Evolutionary conservation across 441 rosid species (phyloP).

Genomic region (Eutrema salsugineum): DNA sequence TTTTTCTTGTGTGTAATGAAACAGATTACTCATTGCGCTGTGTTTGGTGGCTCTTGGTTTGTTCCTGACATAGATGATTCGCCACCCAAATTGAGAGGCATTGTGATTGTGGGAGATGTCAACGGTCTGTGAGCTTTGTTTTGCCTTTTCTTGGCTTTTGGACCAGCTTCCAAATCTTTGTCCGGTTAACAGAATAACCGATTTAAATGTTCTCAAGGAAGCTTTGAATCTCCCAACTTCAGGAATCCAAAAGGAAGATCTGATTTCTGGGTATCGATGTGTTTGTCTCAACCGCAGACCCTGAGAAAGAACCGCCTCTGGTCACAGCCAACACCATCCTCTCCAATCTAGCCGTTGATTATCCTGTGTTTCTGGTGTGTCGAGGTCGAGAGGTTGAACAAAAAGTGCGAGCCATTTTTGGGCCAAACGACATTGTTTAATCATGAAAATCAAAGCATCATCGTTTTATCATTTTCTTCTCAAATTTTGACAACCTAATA

Average conservation of each 20-base stretch:
- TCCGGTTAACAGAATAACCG: conserved; percentile 72
- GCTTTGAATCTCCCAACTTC: conserved; percentile 66
- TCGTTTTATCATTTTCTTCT: no score
- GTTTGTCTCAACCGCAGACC: conserved; percentile 90
- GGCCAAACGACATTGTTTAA: no score
- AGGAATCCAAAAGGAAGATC: conserved; percentile 69
- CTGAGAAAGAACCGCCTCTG: conserved; percentile 90
- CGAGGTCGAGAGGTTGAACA: no score
- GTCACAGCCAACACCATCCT: conserved; percentile 88
- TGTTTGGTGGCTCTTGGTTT: conserved; percentile 69
- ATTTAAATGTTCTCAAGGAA: conserved; percentile 61
- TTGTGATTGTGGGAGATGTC: conserved; percentile 94
- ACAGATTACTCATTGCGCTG: conserved; percentile 55
- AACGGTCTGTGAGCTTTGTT: conserved; percentile 84
- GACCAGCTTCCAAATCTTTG: conserved; percentile 93
- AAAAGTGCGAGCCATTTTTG: no score
- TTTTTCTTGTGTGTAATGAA: neutral
- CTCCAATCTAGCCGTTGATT: conserved; percentile 83
- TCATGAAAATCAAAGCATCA: no score
- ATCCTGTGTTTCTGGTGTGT: no score
- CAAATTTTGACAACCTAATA: no score
- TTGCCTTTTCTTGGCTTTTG: conserved; percentile 85
- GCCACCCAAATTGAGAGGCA: conserved; percentile 74
- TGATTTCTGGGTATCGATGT: conserved; percentile 88
- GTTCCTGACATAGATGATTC: conserved; percentile 75